Conservation (phyloP, 139 green algal species). For the Micractinium sp. region DNA sequence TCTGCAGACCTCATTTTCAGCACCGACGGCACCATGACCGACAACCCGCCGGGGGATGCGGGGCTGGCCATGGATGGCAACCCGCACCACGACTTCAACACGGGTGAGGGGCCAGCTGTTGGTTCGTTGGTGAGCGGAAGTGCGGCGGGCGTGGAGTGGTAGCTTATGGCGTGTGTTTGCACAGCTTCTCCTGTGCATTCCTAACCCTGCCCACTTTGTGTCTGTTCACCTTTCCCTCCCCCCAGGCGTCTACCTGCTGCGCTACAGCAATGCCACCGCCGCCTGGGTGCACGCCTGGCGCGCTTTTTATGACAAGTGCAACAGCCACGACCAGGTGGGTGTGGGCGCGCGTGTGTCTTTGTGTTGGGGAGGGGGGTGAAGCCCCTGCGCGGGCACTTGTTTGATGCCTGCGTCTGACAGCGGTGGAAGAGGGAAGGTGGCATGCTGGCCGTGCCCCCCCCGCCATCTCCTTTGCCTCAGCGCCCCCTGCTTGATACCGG, state of each 20-base stretch:
- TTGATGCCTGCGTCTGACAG: too few relatives aligned
- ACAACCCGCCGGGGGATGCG: background rate
- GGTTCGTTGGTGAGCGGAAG: too few relatives aligned
- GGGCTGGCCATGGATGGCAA: constrained; percentile 2
- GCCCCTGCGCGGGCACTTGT: too few relatives aligned
- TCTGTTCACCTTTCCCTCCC: background rate
- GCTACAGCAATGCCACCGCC: background rate
- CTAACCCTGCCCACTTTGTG: background rate
- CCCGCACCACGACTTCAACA: constrained; percentile 24
- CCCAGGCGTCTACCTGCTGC: constrained; percentile 34
- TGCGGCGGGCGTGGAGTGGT: too few relatives aligned
- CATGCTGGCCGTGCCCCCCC: too few relatives aligned
- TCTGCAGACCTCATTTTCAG: constrained; percentile 31
- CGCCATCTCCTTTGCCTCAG: background rate
- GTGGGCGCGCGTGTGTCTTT: background rate
- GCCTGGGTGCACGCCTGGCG: background rate
- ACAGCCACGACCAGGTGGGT: constrained; percentile 21
- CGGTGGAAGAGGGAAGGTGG: too few relatives aligned
- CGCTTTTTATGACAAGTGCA: background rate
- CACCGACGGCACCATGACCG: background rate
- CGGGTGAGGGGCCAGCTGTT: background rate
- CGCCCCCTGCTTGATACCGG: too few relatives aligned
- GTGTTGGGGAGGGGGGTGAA: too few relatives aligned
- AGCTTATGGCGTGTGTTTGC: too few relatives aligned
- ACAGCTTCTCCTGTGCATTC: background rate